Evolutionary conservation across 148 eudicot species (phyloP), one percentile per base, ranked within the genome.

Genomic region (Camellia japonica): DNA sequence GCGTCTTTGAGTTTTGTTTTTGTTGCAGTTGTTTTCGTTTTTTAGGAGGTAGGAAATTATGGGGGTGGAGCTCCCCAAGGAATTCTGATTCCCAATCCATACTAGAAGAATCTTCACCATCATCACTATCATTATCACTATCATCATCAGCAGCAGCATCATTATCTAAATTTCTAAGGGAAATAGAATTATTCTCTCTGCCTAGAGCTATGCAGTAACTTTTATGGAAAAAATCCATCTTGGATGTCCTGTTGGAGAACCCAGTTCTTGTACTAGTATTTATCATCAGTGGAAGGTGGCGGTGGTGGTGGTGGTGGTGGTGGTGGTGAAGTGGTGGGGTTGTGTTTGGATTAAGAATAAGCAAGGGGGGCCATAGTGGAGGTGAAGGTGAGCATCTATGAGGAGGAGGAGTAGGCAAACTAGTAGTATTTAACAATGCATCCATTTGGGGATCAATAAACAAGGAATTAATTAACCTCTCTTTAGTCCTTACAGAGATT

Each of bases 31-130:
- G 82, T 78, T 92, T 88, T 78, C 71, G 82, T 85, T 92, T 90
- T n/a, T 82, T 77, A 3, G 82, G 81, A 0, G 86, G 82, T 52
- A 77, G 73, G 19, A 76, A 52, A 9, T 76, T 83, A 55, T 73
- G 41, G 0, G 85, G 83, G 18, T 83, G 78, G 19, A 89, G 77
- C 81, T 88, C 88, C 52, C 97, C 98, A 46, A 93, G 75, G 71
- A 93, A 93, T 72, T 88, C 89, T 42, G 90, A 82, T 67, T 92
- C 87, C 99, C 97, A 93, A 82, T 91, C 90, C 76, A 78, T 66
- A 62, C 78, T 41, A 38, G 86, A 69, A 30, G 75, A 86, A 60
- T 77, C 74, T 60, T 85, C 69, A 42, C 66, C 78, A 43, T 44
- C 78, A 18, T 81, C 81, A 38, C 76, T 68, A 11, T 55, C 83